Base-by-base conservation (phyloP, 306 rosid species). In the Cucumis hystrix region DNA sequence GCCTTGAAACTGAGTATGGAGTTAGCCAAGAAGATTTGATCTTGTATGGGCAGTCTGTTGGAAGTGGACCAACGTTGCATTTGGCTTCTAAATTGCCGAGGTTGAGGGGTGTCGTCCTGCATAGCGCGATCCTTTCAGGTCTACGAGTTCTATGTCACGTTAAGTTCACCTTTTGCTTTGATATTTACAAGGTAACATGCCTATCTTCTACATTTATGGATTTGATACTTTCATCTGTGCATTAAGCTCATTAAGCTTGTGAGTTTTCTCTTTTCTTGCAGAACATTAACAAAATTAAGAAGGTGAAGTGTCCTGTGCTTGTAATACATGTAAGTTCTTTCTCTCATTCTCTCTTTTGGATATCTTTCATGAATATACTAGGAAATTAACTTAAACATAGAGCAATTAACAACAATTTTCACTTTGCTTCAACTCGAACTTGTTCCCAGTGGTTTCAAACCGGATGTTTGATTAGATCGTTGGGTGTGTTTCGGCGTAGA, bases 41-140 rank as follows among this genome's bases (percentile, higher is more conserved):
- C 87, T 88, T 92, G 83, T 96, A 96, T 41, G 99, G 99, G 55
- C 99, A 92, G 79, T 96, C 99, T 9, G 97, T 96, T 76, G 99
- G 99, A 80, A 96, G 98, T 69, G 99, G 98, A 59, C 98, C 99
- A 16, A 96, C 99, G 25, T 81, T 92, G 79, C 99, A 96, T 79
- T 88, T 96, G 92, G 99, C 99, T 17, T 80, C 99, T 70, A 96
- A 92, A 58, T 81, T 96, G 87, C 98, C 99, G 1, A 85, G 99
- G 82, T 85, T 96, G 78, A 86, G 97, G 79, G 99, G 99, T 6
- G 89, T 96, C 20, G 99, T 96, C 84, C 84, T 96, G 61, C 98
- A 96, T 72, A 92, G 99, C 21, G 99, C 96, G 64, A 96, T 96
- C 82, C 99, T 96, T 82, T 92, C 98, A 9, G 96, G 99, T 45